A percentile compares a stretch with the other conserved stretches of the same genome.
These are phyloP conservation scores for Sequoia sempervirens DNA, from an alignment of 75 land plant genomes.

Conservation along the genomic window DNA sequence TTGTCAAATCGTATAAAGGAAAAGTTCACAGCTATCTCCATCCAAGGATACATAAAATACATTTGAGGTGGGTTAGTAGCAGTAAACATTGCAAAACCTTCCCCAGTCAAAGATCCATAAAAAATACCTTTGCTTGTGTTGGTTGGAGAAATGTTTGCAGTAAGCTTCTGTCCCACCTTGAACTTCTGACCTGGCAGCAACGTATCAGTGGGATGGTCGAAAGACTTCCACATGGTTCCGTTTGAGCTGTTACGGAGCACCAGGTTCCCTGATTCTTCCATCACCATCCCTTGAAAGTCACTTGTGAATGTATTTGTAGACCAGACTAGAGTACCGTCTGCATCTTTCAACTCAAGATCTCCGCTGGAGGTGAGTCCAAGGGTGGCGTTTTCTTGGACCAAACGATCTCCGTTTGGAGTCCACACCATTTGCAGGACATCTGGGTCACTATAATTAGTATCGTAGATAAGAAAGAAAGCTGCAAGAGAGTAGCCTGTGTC, in stretches of 20 bases:
- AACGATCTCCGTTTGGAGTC: too few relatives aligned
- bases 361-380: constrained; percentile 19
- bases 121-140: too few relatives aligned
- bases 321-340: constrained; percentile 36
- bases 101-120: background rate
- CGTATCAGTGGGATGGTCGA: too few relatives aligned
- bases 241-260: constrained; percentile 19
- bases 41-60: background rate
- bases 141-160: too few relatives aligned
- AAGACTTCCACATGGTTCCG: constrained; percentile 29
- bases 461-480: too few relatives aligned
- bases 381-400: too few relatives aligned
- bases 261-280: constrained; percentile 27
- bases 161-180: too few relatives aligned
- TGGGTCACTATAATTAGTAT: background rate
- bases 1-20: too few relatives aligned
- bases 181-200: too few relatives aligned
- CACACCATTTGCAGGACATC: too few relatives aligned
- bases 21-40: too few relatives aligned
- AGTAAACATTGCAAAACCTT: background rate
- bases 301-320: constrained; percentile 20
- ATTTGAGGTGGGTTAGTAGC: background rate
- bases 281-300: constrained; percentile 8
- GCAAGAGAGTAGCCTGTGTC: too few relatives aligned
- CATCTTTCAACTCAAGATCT: constrained; percentile 17